Evolutionary conservation across 2,329 filamentous ascomycete species (phyloP).

Genomic region (Westerdykella ornata): DNA sequence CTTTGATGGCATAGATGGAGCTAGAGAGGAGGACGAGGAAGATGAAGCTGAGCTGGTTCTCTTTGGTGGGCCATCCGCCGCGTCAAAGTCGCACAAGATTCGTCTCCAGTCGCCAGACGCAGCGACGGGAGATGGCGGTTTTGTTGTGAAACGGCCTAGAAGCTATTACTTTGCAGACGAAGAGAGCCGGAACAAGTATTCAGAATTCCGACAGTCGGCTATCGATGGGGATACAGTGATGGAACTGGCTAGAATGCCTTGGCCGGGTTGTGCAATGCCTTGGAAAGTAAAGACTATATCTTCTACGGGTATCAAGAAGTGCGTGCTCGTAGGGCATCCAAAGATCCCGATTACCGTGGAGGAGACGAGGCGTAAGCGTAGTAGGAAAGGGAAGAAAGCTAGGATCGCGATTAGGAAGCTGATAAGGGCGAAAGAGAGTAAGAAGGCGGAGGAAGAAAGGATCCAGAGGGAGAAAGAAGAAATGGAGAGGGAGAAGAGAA

Average conservation of each 20-base stretch:
- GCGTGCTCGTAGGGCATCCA: slow-evolving; percentile 27
- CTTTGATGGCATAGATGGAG: neutral
- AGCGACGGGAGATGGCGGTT: slow-evolving; percentile 19
- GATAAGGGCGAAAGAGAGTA: slow-evolving; percentile 20
- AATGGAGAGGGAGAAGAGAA: slow-evolving; percentile 32
- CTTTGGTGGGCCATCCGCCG: slow-evolving; percentile 24
- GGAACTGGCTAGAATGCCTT: slow-evolving; percentile 24
- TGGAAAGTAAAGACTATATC: slow-evolving; percentile 32
- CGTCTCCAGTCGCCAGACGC: slow-evolving; percentile 27
- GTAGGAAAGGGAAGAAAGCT: slow-evolving; percentile 31
- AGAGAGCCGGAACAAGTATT: slow-evolving; percentile 15
- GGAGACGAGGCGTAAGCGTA: slow-evolving; percentile 20
- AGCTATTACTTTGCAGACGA: slow-evolving; percentile 31
- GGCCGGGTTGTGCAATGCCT: slow-evolving; percentile 31
- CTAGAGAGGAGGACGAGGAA: slow-evolving; percentile 6
- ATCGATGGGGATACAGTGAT: slow-evolving; percentile 25
- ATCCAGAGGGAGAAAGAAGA: slow-evolving; percentile 29
- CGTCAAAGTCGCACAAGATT: slow-evolving; percentile 23
- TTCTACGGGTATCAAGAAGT: slow-evolving; percentile 24
- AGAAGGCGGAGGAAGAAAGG: slow-evolving; percentile 18
- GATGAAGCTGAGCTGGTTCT: slow-evolving; percentile 33
- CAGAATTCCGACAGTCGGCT: slow-evolving; percentile 21
- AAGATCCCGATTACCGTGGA: slow-evolving; percentile 15
- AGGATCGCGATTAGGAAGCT: slow-evolving; percentile 32
- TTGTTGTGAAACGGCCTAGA: slow-evolving; percentile 25